These are phyloP conservation scores for Coleophoma eucalyptorum DNA, from an alignment of 2,329 filamentous ascomycete species.

Conservation along the genomic window DNA sequence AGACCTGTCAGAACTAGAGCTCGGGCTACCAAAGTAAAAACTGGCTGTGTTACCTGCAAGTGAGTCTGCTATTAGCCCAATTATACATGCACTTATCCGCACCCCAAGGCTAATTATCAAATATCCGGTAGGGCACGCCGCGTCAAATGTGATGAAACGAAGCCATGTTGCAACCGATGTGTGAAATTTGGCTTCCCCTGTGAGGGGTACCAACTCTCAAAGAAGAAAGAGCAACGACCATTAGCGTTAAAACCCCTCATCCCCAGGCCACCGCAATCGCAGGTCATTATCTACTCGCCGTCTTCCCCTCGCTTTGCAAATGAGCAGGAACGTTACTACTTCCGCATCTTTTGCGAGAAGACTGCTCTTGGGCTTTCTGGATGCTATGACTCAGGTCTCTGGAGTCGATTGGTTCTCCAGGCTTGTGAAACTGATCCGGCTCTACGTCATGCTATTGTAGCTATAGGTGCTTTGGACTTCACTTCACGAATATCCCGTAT, in stretches of 20 bases:
- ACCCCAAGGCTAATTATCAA: background rate
- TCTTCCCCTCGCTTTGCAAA: too few relatives aligned
- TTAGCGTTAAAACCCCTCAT: background rate
- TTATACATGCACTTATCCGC: background rate
- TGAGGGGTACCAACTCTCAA: background rate
- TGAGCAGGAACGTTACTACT: conserved; percentile 5
- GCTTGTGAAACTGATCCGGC: conserved; percentile 2
- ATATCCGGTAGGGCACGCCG: background rate
- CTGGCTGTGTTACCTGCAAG: conserved; percentile 6
- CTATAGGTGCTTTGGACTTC: conserved; percentile 9
- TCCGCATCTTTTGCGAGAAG: conserved; percentile 5
- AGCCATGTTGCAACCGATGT: conserved; percentile 3
- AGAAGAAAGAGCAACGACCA: background rate
- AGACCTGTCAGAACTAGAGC: too few relatives aligned
- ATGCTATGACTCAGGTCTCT: conserved; percentile 1
- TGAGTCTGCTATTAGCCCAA: background rate
- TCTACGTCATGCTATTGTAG: conserved; percentile 8
- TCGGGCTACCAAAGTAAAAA: conserved; percentile 8
- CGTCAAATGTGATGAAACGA: conserved; percentile 6
- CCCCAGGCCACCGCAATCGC: background rate
- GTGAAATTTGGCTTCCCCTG: background rate
- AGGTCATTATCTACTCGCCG: background rate
- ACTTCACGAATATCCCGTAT: too few relatives aligned
- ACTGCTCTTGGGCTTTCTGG: conserved; percentile 1
- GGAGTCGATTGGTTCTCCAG: conserved; percentile 7